Conservation (phyloP, 1,284 basidiomycete genomes). For the Moniliophthora roreri region DNA sequence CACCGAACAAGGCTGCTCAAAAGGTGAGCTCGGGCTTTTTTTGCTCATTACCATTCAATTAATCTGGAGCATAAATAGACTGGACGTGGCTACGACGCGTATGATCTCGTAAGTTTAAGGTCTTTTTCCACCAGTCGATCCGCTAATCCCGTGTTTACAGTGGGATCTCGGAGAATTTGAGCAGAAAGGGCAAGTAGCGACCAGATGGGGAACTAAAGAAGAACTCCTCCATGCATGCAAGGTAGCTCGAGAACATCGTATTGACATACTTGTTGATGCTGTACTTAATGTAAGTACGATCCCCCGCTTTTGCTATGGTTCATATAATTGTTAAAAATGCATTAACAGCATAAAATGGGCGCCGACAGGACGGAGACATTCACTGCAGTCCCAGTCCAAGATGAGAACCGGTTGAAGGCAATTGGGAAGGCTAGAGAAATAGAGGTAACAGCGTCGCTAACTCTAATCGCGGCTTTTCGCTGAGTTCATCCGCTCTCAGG, state of each 20-base stretch:
- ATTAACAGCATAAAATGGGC: constrained; percentile 73
- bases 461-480: background rate
- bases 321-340: background rate
- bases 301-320: constrained; percentile 5
- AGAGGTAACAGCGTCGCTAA: constrained; percentile 44
- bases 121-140: constrained; percentile 1
- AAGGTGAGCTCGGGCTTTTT: constrained; percentile 39
- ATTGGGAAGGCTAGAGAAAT: constrained; percentile 69
- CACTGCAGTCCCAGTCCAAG: constrained; percentile 73
- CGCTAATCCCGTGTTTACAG: constrained; percentile 33
- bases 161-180: constrained; percentile 95
- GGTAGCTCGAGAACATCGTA: constrained; percentile 52
- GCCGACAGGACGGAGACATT: constrained; percentile 81
- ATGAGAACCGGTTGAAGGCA: constrained; percentile 57
- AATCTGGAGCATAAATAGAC: constrained; percentile 32
- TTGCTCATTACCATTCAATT: background rate
- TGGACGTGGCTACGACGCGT: constrained; percentile 78
- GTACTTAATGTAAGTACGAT: constrained; percentile 70
- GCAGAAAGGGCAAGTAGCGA: constrained; percentile 77
- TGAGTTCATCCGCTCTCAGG: constrained; percentile 37
- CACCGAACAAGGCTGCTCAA: constrained; percentile 71
- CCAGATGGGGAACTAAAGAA: constrained; percentile 91
- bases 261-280: constrained; percentile 75
- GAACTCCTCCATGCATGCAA: constrained; percentile 73
- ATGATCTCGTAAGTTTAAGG: constrained; percentile 61